Evolutionary conservation across 2,329 filamentous ascomycete genomes (phyloP).

Genomic region (Fusarium sp.): DNA sequence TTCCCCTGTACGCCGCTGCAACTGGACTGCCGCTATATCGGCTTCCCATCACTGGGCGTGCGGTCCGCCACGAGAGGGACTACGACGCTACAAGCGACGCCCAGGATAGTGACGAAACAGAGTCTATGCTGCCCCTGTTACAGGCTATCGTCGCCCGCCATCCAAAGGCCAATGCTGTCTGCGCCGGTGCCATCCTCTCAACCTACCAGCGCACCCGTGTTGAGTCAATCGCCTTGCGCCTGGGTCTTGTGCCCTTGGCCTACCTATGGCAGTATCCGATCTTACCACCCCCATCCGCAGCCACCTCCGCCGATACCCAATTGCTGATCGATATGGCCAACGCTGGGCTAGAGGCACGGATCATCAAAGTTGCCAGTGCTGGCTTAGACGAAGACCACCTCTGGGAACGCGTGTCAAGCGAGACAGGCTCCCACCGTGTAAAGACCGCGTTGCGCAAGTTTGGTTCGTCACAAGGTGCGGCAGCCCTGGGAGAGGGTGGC

Average conservation of each 20-base stretch:
- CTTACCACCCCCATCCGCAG: conserved; percentile 67
- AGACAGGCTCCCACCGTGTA: conserved; percentile 63
- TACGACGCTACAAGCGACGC: conserved; percentile 66
- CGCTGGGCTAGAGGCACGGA: conserved; percentile 85
- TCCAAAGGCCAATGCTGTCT: conserved; percentile 88
- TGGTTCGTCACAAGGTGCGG: conserved; percentile 76
- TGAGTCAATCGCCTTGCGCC: conserved; percentile 87
- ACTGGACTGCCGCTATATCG: conserved; percentile 89
- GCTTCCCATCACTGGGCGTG: conserved; percentile 79
- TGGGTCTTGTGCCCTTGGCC: conserved; percentile 86
- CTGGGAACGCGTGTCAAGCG: conserved; percentile 82
- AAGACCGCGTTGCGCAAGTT: conserved; percentile 75
- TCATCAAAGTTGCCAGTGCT: conserved; percentile 95
- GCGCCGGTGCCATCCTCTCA: conserved; percentile 91
- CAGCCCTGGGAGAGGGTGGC: conserved; percentile 87
- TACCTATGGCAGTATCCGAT: conserved; percentile 94
- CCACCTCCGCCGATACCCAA: conserved; percentile 62
- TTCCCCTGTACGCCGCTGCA: conserved; percentile 86
- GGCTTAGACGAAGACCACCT: conserved; percentile 86
- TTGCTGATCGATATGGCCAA: conserved; percentile 86
- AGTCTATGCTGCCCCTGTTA: conserved; percentile 87
- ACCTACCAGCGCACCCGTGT: conserved; percentile 98
- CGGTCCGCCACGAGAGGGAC: conserved; percentile 79
- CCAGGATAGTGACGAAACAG: conserved; percentile 81
- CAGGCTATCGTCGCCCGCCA: conserved; percentile 75